These are phyloP conservation scores for Gloeopeniophorella convolvens DNA, from an alignment of 768 basidiomycete genomes.

Conservation along the genomic window DNA sequence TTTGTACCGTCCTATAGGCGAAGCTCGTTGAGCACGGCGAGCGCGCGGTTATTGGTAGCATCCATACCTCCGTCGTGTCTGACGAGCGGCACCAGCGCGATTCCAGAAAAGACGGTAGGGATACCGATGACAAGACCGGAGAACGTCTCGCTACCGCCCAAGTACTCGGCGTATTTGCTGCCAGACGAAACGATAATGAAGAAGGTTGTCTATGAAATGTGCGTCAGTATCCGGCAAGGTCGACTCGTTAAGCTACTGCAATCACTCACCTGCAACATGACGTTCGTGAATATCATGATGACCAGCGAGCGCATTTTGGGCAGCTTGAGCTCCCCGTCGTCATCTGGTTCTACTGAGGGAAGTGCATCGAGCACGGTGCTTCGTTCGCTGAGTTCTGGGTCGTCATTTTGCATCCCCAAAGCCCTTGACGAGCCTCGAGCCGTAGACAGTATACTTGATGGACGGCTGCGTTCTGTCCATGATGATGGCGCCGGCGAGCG, in stretches of 20 bases:
- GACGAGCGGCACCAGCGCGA: constrained; percentile 50
- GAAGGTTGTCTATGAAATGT: constrained; percentile 48
- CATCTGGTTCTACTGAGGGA: neutral
- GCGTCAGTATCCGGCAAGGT: neutral
- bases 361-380: neutral
- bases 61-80: constrained; percentile 47
- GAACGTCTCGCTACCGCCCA: constrained; percentile 66
- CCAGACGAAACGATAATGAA: constrained; percentile 67
- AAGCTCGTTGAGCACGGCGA: neutral
- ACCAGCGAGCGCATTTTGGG: constrained; percentile 40
- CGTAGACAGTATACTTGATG: neutral
- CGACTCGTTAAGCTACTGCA: neutral
- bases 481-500: neutral
- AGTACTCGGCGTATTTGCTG: constrained; percentile 50
- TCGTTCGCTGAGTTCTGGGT: neutral
- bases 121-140: constrained; percentile 65
- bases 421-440: neutral
- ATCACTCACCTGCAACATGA: constrained; percentile 40
- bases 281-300: constrained; percentile 39
- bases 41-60: neutral
- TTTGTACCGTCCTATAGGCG: constrained; percentile 44
- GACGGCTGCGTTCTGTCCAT: neutral
- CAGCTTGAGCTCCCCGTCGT: constrained; percentile 39
- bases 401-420: neutral
- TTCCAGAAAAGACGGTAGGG: constrained; percentile 54